Conservation (phyloP, 2,329 filamentous ascomycete genomes). For the Emmonsiellopsis sp. region DNA sequence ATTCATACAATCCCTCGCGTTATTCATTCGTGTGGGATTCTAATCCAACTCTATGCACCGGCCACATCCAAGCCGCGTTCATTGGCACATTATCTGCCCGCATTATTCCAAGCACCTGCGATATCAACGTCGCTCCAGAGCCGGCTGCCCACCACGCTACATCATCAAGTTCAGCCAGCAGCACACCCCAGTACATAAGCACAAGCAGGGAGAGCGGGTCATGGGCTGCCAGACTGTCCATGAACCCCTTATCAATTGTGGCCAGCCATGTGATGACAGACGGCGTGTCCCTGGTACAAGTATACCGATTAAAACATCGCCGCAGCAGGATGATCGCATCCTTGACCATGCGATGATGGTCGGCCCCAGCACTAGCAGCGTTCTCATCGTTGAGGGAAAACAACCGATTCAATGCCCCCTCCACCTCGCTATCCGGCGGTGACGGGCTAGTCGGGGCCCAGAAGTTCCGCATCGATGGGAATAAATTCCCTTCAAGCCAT, state of each 20-base stretch:
- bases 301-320: conserved; percentile 20
- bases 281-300: conserved; percentile 16
- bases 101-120: conserved; percentile 5
- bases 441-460: conserved; percentile 29
- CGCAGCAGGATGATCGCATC: conserved; percentile 20
- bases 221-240: conserved; percentile 7
- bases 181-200: conserved; percentile 16
- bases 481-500: conserved; percentile 44
- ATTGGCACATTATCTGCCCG: too few species aligned
- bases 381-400: conserved; percentile 20
- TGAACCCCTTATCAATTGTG: conserved; percentile 12
- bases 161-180: conserved; percentile 11
- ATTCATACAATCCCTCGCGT: too few species aligned
- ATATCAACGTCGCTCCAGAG: conserved; percentile 9
- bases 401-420: conserved; percentile 20
- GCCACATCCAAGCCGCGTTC: too few species aligned
- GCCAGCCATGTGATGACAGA: conserved; percentile 25
- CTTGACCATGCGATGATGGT: conserved; percentile 22
- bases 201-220: conserved; percentile 13
- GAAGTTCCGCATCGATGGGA: conserved; percentile 34
- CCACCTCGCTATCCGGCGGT: conserved; percentile 17
- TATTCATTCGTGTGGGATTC: too few species aligned
- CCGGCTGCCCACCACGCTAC: conserved; percentile 14
- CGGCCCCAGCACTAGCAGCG: conserved; percentile 15
- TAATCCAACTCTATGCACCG: too few species aligned